phyloP scores from a whole-genome alignment of 495 filamentous ascomycete species.

The Astrothelium subdiscretum region DNA sequence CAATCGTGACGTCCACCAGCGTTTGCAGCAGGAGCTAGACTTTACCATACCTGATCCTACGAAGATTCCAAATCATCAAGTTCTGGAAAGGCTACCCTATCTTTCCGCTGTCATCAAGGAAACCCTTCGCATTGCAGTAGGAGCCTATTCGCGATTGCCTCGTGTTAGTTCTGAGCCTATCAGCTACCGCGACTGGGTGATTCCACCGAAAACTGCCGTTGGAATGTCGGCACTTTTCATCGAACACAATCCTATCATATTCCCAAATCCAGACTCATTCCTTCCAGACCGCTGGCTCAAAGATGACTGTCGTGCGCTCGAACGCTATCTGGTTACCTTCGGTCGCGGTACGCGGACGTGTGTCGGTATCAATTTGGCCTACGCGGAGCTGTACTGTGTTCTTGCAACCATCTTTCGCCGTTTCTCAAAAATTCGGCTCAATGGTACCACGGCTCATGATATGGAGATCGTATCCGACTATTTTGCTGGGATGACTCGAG shows the following conservation, averaged over 20 bases:
- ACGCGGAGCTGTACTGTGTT: constrained; percentile 30
- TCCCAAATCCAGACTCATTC: constrained; percentile 7
- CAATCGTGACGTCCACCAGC: constrained; percentile 12
- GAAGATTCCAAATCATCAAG: constrained; percentile 1
- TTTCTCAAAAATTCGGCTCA: constrained; percentile 27
- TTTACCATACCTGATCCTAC: constrained; percentile 12
- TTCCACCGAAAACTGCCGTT: constrained; percentile 29
- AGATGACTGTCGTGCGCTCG: constrained; percentile 8
- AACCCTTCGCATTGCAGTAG: constrained; percentile 29
- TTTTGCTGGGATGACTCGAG: constrained; percentile 3
- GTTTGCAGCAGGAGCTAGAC: constrained; percentile 21
- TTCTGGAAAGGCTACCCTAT: constrained; percentile 29
- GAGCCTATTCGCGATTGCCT: constrained; percentile 18
- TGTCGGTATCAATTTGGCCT: constrained; percentile 32
- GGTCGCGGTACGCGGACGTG: constrained; percentile 26
- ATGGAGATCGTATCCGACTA: constrained; percentile 19
- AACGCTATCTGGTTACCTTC: constrained; percentile 24
- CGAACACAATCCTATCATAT: constrained; percentile 4
- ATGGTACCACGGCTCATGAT: constrained; percentile 29
- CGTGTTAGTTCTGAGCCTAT: constrained; percentile 18
- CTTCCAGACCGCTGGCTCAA: constrained; percentile 14
- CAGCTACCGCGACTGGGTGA: constrained; percentile 11
- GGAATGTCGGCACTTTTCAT: constrained; percentile 25
- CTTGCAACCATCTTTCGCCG: constrained; percentile 30
- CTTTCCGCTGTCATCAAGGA: constrained; percentile 36